Evolutionary conservation across 495 filamentous ascomycete genomes (phyloP).

Genomic region (Aspergillus avenaceus): DNA sequence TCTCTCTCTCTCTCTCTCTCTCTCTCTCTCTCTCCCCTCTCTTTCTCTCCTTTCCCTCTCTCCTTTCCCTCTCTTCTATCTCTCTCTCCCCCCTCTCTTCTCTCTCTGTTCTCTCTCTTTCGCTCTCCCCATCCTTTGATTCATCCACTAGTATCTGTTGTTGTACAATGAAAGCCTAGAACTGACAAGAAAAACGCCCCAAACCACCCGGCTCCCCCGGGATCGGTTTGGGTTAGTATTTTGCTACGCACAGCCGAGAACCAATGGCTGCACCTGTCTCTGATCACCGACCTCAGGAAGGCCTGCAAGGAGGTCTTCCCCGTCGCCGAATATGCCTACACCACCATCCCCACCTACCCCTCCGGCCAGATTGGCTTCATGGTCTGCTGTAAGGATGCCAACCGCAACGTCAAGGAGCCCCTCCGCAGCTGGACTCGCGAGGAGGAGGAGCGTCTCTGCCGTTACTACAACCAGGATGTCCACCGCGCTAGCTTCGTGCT

Average conservation of each 20-base stretch:
- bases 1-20: constrained; percentile 7
- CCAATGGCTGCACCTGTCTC: constrained; percentile 94
- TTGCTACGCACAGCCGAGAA: constrained; percentile 72
- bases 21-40: constrained; percentile 4
- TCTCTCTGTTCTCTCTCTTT: constrained; percentile 1
- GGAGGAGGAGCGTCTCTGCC: constrained; percentile 87
- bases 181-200: constrained; percentile 29
- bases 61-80: constrained; percentile 8
- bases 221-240: constrained; percentile 33
- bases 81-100: constrained; percentile 1
- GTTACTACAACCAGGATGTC: constrained; percentile 94
- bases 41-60: not conserved
- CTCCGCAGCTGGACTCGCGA: constrained; percentile 72
- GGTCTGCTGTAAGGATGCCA: constrained; percentile 95
- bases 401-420: constrained; percentile 76
- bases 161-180: constrained; percentile 4
- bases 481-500: constrained; percentile 92
- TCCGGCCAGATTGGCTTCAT: constrained; percentile 99
- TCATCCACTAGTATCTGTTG: not conserved
- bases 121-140: not conserved
- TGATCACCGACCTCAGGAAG: constrained; percentile 91
- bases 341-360: constrained; percentile 98
- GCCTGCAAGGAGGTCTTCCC: constrained; percentile 97
- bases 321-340: constrained; percentile 96
- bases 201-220: constrained; percentile 31